Evolutionary conservation across 176 grass and related monocot species (phyloP), one percentile per base, ranked within the genome.

Genomic region (Areca catechu): DNA sequence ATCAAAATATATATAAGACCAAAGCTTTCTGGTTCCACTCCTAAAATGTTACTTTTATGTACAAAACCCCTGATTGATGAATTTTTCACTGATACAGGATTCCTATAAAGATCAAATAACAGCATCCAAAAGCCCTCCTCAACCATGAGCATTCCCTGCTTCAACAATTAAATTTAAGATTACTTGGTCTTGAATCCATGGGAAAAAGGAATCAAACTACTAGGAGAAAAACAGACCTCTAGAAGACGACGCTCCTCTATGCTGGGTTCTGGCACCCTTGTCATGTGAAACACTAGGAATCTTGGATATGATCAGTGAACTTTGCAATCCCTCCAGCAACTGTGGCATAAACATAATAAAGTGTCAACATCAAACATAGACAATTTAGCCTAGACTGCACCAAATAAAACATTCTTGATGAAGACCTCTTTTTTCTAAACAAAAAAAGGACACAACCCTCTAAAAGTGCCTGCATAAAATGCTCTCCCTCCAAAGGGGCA

Each of bases 131-230:
- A 24, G 25, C 60, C 67, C 7, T 63, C 74, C 51, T 91, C 70
- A 86, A 57, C 69, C 83, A 80, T 74, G 76, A 53, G 69, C 21
- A 53, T 53, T 73, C 51, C 80, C 88, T 92, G 73, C 58, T 71
- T 71, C 18, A 59, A 51, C 22, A 63, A 34, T 54, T 24, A 9
- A 9, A 52, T 5, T 66, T 66, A 68, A 15, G 10, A 14, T 54
- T 22, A 54, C 16, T 10, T n/a, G 27, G 19, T 37, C 22, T 16
- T 56, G 18, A 66, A 50, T 22, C 49, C 43, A 15, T 17, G 43
- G 50, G 3, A n/a, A 56, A 68, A 51, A 19, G 18, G 21, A 64
- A 47, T 22, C 48, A 66, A 77, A 22, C 24, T 51, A 23, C 0
- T 2, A 61, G 51, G 58, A 5, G 4, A 21, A 22, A 62, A 59